phyloP scores from a whole-genome alignment of 805 yeast species.

The Alloascoidea africana region DNA sequence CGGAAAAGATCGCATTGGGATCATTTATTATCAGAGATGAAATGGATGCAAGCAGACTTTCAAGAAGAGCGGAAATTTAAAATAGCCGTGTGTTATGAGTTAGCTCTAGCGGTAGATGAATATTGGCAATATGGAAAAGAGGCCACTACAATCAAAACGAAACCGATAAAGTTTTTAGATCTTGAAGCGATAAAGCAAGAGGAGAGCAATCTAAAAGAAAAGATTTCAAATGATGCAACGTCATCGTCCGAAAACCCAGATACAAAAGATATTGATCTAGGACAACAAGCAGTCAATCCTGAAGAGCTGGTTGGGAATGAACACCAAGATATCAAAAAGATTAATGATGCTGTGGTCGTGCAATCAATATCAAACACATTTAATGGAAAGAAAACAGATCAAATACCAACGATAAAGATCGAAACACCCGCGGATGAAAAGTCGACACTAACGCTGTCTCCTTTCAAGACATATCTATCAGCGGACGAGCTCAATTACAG shows the following conservation, averaged over 20 bases:
- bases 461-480: neutral
- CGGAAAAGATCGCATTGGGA: constrained; percentile 51
- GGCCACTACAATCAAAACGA: constrained; percentile 43
- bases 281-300: neutral
- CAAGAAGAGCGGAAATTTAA: constrained; percentile 57
- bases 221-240: constrained; percentile 6
- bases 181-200: constrained; percentile 6
- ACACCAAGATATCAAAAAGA: too few species aligned
- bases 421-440: neutral
- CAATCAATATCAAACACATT: neutral
- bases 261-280: neutral
- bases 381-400: neutral
- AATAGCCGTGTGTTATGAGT: constrained; percentile 47
- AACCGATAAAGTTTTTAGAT: constrained; percentile 22
- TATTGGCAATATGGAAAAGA: constrained; percentile 65
- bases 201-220: constrained; percentile 5
- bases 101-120: constrained; percentile 63
- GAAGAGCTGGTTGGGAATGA: too few species aligned
- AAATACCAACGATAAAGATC: neutral
- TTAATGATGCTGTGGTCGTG: neutral
- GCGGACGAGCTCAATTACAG: neutral
- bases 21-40: constrained; percentile 55
- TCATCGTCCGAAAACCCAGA: constrained; percentile 2
- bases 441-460: neutral
- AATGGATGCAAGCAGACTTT: constrained; percentile 73